These are phyloP conservation scores for Pleurotus salmoneostramineus DNA, from an alignment of 768 basidiomycete genomes.

Conservation along the genomic window DNA sequence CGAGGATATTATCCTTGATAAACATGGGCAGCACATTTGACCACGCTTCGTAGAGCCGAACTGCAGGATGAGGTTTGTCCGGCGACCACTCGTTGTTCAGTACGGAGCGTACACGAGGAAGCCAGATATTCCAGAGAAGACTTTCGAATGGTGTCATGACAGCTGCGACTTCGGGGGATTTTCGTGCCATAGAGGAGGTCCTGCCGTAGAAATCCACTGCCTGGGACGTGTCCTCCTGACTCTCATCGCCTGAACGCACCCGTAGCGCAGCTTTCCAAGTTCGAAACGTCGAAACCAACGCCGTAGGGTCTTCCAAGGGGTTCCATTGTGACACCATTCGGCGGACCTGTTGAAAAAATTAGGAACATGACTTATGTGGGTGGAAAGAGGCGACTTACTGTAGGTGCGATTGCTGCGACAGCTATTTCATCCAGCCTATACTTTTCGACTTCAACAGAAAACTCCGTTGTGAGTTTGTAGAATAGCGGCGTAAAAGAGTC, in stretches of 20 bases:
- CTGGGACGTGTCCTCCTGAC: not conserved
- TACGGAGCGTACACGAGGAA: conserved; percentile 88
- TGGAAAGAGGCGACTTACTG: too few relatives aligned
- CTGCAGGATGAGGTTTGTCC: conserved; percentile 64
- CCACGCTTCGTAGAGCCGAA: conserved; percentile 88
- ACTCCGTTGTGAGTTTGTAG: conserved; percentile 67
- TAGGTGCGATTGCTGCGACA: conserved; percentile 86
- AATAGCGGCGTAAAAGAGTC: conserved; percentile 72
- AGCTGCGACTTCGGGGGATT: not conserved
- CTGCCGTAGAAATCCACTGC: conserved; percentile 51
- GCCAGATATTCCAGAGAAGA: conserved; percentile 91
- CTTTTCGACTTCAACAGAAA: conserved; percentile 66
- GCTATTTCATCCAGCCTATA: conserved; percentile 89
- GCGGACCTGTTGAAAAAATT: conserved; percentile 41
- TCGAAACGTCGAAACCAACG: conserved; percentile 60
- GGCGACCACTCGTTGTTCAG: conserved; percentile 96
- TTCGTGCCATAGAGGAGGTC: not conserved
- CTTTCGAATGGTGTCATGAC: conserved; percentile 94
- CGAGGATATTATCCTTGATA: conserved; percentile 91
- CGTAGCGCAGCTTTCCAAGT: conserved; percentile 68
- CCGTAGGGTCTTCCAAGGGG: conserved; percentile 74
- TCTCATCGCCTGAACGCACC: conserved; percentile 44
- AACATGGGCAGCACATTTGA: conserved; percentile 83
- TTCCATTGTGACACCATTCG: conserved; percentile 76
- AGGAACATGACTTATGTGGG: not conserved